Base-by-base conservation (phyloP, 352 stramenopile genomes). In the Phytophthora pistaciae region DNA sequence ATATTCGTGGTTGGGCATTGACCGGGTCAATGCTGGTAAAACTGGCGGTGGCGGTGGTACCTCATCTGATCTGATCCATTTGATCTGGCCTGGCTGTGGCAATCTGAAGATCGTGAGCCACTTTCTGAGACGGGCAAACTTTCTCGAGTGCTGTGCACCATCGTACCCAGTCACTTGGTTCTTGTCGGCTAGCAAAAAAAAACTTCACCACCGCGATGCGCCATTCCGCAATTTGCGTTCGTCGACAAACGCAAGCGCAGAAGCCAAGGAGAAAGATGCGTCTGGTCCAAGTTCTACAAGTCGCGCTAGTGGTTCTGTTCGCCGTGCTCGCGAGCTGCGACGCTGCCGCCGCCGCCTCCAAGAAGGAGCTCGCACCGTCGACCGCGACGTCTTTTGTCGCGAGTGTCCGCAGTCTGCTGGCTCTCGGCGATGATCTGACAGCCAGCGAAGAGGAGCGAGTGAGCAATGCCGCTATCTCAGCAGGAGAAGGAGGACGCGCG, bases 401-500 rank as follows among this genome's bases (percentile, higher is more conserved):
- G 5, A 46, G 10, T 20, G 18, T 61, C 31, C 60, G 38, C 31
- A 53, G 38, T n/a, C 54, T 61, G 20, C 29, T 68, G 50, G 52
- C 56, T 10, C 10, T 27, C 40, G 36, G 44, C 4, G 36, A 59
- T 10, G 49, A 21, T 36, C 49, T 56, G 10, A 18, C 14, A 25
- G 23, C 25, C 25, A 48, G 40, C 25, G 42, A 63, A 6, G 60
- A 68, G 46, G 60, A 68, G 48, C 50, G 60, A 25, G 11, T 27
- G 38, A 56, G 9, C 44, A 46, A 29, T n/a, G 60, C 49, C 14
- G 60, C 60, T 4, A 60, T 38, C 5, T 40, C 60, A 10, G 60
- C 31, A 23, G 60, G 36, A 54, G 60, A 68, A 68, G 60, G 60
- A 56, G 60, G 60, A 1, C 60, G 60, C 38, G 36, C 52, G 20